These are phyloP conservation scores for Trichomonascaceae sp. DNA, from an alignment of 1,139 yeast species.

Conservation along the genomic window DNA sequence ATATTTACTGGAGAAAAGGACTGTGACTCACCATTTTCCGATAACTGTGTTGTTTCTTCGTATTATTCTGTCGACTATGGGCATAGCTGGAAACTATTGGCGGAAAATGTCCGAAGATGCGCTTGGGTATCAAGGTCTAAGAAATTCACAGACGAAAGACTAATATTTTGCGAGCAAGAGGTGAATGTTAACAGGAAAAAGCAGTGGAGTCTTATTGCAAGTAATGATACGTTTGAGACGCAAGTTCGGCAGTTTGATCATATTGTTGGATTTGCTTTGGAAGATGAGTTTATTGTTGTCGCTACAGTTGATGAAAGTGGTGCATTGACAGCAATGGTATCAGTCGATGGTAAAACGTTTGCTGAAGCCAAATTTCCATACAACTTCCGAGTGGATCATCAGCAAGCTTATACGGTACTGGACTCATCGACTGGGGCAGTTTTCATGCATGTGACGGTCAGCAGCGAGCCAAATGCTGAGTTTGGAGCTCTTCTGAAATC, in stretches of 20 bases:
- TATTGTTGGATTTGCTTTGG: slow-evolving; percentile 60
- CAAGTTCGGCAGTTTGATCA: slow-evolving; percentile 41
- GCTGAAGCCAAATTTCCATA: slow-evolving; percentile 79
- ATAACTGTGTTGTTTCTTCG: slow-evolving; percentile 51
- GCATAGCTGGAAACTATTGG: slow-evolving; percentile 41
- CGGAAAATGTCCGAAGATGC: slow-evolving; percentile 52
- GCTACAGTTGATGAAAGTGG: slow-evolving; percentile 44
- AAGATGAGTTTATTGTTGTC: slow-evolving; percentile 62
- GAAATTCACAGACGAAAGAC: slow-evolving; percentile 38
- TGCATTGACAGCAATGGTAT: slow-evolving; percentile 57
- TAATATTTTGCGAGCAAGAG: slow-evolving; percentile 57
- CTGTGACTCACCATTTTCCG: slow-evolving; percentile 43
- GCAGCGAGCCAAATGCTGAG: slow-evolving; percentile 45
- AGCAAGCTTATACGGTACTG: slow-evolving; percentile 79
- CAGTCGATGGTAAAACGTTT: slow-evolving; percentile 74
- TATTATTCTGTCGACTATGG: slow-evolving; percentile 53
- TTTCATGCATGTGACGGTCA: slow-evolving; percentile 77
- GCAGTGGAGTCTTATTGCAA: slow-evolving; percentile 37
- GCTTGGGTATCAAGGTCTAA: slow-evolving; percentile 55
- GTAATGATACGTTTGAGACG: slow-evolving; percentile 48
- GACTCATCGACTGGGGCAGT: slow-evolving; percentile 71
- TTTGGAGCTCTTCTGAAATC: slow-evolving; percentile 84
- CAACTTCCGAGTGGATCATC: slow-evolving; percentile 53
- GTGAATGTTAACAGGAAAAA: neutral
- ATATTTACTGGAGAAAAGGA: slow-evolving; percentile 63